A percentile compares a stretch with the other conserved stretches of the same genome.
phyloP scores from a whole-genome alignment of 163 green algal genomes.

The Chlamydomonas reinhardtii region DNA sequence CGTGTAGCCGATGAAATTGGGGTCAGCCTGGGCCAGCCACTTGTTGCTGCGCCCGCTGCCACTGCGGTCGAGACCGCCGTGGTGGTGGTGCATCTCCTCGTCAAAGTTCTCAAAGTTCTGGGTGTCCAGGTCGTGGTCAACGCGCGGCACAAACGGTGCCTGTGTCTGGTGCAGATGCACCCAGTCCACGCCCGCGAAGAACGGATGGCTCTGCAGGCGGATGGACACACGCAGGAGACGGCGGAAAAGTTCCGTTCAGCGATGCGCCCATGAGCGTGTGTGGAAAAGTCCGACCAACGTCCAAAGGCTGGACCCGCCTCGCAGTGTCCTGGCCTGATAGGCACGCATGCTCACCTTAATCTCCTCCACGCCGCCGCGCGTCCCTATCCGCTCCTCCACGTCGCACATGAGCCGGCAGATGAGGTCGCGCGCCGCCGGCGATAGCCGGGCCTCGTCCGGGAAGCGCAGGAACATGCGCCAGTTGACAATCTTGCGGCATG shows the following conservation, averaged over 20 bases:
- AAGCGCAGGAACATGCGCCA: slow-evolving; percentile 94
- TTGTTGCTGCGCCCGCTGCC: slow-evolving; percentile 31
- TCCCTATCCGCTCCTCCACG: slow-evolving; percentile 92
- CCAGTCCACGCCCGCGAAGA: slow-evolving; percentile 95
- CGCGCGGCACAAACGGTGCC: slow-evolving; percentile 86
- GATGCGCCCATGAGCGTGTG: too few relatives aligned
- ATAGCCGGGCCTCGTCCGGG: slow-evolving; percentile 80
- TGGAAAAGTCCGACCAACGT: too few relatives aligned
- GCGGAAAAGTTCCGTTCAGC: too few relatives aligned
- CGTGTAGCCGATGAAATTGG: slow-evolving; percentile 98
- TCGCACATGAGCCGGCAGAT: slow-evolving; percentile 96
- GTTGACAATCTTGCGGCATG: slow-evolving; percentile 98
- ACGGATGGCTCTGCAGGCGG: slow-evolving; percentile 83
- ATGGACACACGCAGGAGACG: too few relatives aligned
- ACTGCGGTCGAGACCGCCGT: neutral
- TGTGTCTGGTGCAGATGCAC: slow-evolving; percentile 72
- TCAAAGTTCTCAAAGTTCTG: slow-evolving; percentile 99
- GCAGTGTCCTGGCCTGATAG: too few relatives aligned
- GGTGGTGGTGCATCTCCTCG: slow-evolving; percentile 73
- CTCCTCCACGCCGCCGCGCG: slow-evolving; percentile 75
- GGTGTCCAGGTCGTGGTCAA: slow-evolving; percentile 95
- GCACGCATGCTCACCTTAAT: slow-evolving; percentile 78
- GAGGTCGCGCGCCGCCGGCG: slow-evolving; percentile 84
- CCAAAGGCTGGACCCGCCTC: too few relatives aligned
- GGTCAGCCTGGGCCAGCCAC: slow-evolving; percentile 78